Evolutionary conservation across 805 yeast genomes (phyloP).

Genomic region (Saturnispora halmiae): DNA sequence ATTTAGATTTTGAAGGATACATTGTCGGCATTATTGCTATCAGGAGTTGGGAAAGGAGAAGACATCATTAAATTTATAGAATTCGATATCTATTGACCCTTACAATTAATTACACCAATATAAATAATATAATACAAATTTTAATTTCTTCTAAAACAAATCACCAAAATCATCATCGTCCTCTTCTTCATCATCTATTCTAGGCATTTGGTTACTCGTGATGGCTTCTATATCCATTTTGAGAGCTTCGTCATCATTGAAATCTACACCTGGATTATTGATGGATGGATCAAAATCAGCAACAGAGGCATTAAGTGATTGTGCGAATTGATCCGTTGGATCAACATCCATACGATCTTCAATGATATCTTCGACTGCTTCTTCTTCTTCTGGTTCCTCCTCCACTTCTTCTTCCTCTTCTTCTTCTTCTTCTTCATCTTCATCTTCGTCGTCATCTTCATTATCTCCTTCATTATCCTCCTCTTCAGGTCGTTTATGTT

Average conservation of each 20-base stretch:
- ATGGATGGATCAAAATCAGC: neutral
- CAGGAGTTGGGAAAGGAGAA: constrained; percentile 17
- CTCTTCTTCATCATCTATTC: constrained; percentile 2
- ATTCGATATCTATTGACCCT: neutral
- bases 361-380: too few species aligned
- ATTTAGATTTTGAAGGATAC: constrained; percentile 23
- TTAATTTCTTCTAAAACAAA: constrained; percentile 13
- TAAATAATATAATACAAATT: neutral
- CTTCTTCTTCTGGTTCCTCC: constrained; percentile 1
- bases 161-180: constrained; percentile 16
- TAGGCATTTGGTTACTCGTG: neutral
- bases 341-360: neutral
- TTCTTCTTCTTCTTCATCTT: constrained; percentile 18
- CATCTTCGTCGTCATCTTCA: constrained; percentile 19
- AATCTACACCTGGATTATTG: neutral
- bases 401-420: constrained; percentile 26
- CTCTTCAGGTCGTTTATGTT: constrained; percentile 9
- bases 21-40: constrained; percentile 23
- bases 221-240: constrained; percentile 4
- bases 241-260: constrained; percentile 8
- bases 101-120: constrained; percentile 1
- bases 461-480: constrained; percentile 16
- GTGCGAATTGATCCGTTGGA: neutral
- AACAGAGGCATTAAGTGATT: too few species aligned
- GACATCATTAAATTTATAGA: neutral